Base-by-base conservation (phyloP, 2,329 filamentous ascomycete genomes). In the Cordyceps tenuipes region DNA sequence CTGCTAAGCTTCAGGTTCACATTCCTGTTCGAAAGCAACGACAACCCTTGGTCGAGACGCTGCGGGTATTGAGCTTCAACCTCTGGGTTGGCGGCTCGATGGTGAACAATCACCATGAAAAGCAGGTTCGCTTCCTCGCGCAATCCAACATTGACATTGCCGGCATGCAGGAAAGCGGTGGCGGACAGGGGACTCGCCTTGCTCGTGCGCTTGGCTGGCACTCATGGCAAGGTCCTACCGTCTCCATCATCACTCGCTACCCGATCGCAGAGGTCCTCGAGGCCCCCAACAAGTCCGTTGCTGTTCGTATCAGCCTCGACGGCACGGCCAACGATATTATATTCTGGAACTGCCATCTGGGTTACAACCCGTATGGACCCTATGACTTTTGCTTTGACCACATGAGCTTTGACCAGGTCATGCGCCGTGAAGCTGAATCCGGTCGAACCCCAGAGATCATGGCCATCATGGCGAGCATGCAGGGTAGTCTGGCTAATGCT, bases 381-480 rank as follows among this genome's bases (percentile, higher is more conserved):
- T 77, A 77, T 60, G 75, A 75, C 55, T 73, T 75, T 60, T 77
- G 75, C 67, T 76, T 71, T 43, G 66, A 73, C 39, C 65, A 70
- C 17, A 69, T 71, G 67, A 63, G 65, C 3, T 61, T 69, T 3
- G 71, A 72, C 1, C 53, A 68, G 50, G 72, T 76, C 5, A 63
- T 76, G 3, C 59, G 68, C 58, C 65, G 69, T 6, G 75, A 77
- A 61, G 65, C 60, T 3, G 46, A 70, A 36, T 76, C 75, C 0
- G 69, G 72, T 1, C 74, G 75, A 5, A 73, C 72, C 3, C 69
- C 68, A 8, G 71, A 77, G 61, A 75, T 76, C 62, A 65, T 63
- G 46, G 68, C 71, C 26, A 75, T 71, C 2, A 61, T 76, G 6
- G 61, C 61, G 0, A 66, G 63, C 3, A 77, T 77, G 72, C 58